Evolutionary conservation across 805 yeast species (phyloP).

Genomic region (Candida jianshihensis): DNA sequence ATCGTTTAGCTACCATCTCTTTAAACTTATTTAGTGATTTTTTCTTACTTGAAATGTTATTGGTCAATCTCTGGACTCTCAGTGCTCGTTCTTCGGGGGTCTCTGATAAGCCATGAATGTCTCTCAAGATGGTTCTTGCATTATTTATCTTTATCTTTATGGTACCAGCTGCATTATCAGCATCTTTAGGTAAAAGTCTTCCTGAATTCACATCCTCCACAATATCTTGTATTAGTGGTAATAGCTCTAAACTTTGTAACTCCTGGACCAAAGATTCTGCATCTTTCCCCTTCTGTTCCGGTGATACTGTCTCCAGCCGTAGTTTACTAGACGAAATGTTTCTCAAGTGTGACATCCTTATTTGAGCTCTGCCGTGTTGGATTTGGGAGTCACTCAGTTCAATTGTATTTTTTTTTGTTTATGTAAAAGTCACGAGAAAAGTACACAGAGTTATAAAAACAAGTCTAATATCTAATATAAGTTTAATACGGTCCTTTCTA

Average conservation of each 20-base stretch:
- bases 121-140: conserved; percentile 29
- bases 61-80: conserved; percentile 27
- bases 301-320: neutral
- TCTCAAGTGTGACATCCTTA: too few relatives aligned
- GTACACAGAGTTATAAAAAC: too few relatives aligned
- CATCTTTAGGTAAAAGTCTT: conserved; percentile 34
- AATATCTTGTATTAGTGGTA: conserved; percentile 34
- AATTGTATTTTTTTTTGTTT: too few relatives aligned
- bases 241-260: conserved; percentile 27
- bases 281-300: conserved; percentile 1
- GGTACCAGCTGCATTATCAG: conserved; percentile 39
- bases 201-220: conserved; percentile 34
- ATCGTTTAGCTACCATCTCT: conserved; percentile 12
- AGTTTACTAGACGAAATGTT: neutral
- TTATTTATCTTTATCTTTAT: conserved; percentile 34
- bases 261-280: conserved; percentile 22
- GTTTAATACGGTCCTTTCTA: neutral
- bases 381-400: too few relatives aligned
- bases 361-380: too few relatives aligned
- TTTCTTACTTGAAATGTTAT: conserved; percentile 25
- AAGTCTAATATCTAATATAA: too few relatives aligned
- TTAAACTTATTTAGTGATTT: conserved; percentile 19
- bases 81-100: conserved; percentile 30
- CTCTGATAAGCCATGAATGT: conserved; percentile 39
- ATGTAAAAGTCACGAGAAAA: too few relatives aligned